phyloP scores from a whole-genome alignment of 1,284 basidiomycete species.

The Trametes hirsuta region DNA sequence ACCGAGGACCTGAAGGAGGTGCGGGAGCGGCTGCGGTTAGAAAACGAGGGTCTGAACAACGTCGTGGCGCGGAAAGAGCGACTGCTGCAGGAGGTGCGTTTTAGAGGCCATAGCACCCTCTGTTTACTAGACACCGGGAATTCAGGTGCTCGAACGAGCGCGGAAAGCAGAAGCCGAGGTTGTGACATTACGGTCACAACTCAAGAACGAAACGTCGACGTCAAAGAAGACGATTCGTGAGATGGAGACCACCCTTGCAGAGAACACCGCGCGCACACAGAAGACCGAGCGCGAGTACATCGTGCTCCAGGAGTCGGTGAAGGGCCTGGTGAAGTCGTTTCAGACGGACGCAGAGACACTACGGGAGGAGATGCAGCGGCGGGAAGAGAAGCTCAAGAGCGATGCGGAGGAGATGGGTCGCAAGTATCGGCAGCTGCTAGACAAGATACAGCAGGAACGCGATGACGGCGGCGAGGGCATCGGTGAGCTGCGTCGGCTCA shows the following conservation, averaged over 20 bases:
- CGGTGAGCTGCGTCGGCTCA: constrained; percentile 43
- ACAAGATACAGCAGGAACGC: constrained; percentile 59
- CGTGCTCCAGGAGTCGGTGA: constrained; percentile 73
- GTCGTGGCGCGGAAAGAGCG: constrained; percentile 87
- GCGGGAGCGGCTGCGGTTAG: constrained; percentile 75
- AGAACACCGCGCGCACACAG: constrained; percentile 75
- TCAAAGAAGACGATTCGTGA: constrained; percentile 77
- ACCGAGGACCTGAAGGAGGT: constrained; percentile 87
- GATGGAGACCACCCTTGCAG: constrained; percentile 71
- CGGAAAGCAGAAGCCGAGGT: constrained; percentile 82
- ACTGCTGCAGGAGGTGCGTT: constrained; percentile 73
- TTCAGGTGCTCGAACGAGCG: constrained; percentile 75
- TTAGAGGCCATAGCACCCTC: neutral
- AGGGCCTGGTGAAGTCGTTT: constrained; percentile 69
- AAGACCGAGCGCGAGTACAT: constrained; percentile 80
- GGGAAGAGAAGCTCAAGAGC: constrained; percentile 65
- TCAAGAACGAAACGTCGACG: constrained; percentile 71
- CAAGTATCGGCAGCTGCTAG: constrained; percentile 64
- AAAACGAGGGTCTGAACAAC: constrained; percentile 85
- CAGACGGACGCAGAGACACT: constrained; percentile 68
- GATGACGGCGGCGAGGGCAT: constrained; percentile 42
- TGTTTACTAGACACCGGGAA: neutral
- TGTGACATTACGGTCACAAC: constrained; percentile 60
- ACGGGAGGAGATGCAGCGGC: constrained; percentile 67
- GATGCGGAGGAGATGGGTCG: constrained; percentile 67